Base-by-base conservation (phyloP, 257 asterid species). In the Linaria vulgaris region DNA sequence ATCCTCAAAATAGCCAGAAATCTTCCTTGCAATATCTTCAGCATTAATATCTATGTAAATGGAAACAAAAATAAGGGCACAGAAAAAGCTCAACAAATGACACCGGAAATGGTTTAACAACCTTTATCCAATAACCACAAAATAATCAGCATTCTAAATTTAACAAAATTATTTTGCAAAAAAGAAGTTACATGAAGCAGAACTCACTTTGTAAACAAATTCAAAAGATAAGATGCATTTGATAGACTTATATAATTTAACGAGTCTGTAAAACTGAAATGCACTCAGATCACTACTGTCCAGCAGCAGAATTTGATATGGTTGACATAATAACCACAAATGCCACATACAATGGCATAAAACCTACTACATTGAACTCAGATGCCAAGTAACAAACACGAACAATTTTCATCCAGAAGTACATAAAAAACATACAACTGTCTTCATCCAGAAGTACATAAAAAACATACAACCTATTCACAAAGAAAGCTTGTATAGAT, bases 21-120 rank as follows among this genome's bases (percentile, higher is more conserved):
- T 69, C 73, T 85, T 84, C 73, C 79, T 69, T 52, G 69, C 64
- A 74, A 94, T 79, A 76, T 87, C 95, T 67, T 90, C 88, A 63
- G 70, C 74, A 13, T 74, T 64, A 66, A 83, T 63, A 65, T 82
- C 96, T 90, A 66, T 21, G 62, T 38, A 76, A 66, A 66, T 31
- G 55, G 56, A 47, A 11, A 43, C 46, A 53, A 64, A 75, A 31
- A 54, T 24, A 57, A 64, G 59, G 53, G 19, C 74, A 39, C 45
- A 70, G 44, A 41, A 52, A 17, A 53, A 65, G 51, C 53, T 49
- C 66, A 57, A 55, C 38, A 16, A 27, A 30, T 13, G 24, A 39
- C 57, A 54, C 4, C 43, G 39, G 9, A 47, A 20, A 0, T 24
- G 50, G 10, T 38, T 43, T 47, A 45, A 15, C 2, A 45, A 38